A percentile compares a stretch with the other conserved stretches of the same genome.
phyloP scores from a whole-genome alignment of 441 rosid genomes.

The Euphorbia celastroides region DNA sequence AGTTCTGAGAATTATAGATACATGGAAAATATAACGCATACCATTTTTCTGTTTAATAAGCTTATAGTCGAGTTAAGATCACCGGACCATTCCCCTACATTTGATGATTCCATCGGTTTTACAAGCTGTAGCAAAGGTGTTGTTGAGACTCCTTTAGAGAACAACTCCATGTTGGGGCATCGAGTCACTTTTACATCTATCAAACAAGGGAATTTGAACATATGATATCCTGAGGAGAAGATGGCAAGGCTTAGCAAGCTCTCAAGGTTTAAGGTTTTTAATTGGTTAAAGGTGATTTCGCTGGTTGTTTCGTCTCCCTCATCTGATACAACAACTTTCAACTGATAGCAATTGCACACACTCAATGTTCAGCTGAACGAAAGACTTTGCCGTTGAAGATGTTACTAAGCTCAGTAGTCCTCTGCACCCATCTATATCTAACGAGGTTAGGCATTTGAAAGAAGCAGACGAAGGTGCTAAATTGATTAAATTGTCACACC shows the following conservation, averaged over 20 bases:
- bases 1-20: background rate
- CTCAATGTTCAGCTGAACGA: conserved; percentile 58
- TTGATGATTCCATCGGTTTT: background rate
- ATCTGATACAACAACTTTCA: background rate
- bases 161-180: conserved; percentile 24
- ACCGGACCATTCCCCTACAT: background rate
- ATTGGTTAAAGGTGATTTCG: background rate
- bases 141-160: background rate
- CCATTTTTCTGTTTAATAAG: background rate
- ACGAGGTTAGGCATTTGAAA: background rate
- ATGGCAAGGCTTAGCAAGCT: conserved; percentile 39
- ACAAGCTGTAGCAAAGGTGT: background rate
- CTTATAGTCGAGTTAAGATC: conserved; percentile 7
- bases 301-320: background rate
- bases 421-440: background rate
- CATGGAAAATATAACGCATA: background rate
- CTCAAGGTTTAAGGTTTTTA: conserved; percentile 38
- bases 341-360: conserved; percentile 48
- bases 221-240: background rate
- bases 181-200: background rate
- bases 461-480: conserved; percentile 8
- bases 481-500: background rate
- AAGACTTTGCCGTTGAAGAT: conserved; percentile 2
- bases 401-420: conserved; percentile 5
- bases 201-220: conserved; percentile 22